These are phyloP conservation scores for Trichophyton benhamiae DNA, from an alignment of 2,329 filamentous ascomycete genomes.

Conservation along the genomic window DNA sequence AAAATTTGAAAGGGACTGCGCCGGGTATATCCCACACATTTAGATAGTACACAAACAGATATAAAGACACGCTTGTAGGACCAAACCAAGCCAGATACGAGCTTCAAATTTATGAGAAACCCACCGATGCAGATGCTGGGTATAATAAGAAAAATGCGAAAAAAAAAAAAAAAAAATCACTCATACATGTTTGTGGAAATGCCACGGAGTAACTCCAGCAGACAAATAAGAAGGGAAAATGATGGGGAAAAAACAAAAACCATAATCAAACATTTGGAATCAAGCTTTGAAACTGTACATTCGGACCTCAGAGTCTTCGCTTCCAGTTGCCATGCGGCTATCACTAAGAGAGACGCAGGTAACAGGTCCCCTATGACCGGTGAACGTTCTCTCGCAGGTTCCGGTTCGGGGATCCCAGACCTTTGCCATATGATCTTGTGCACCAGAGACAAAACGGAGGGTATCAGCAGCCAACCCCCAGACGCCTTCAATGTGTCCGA, in stretches of 20 bases:
- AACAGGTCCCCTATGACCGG: constrained; percentile 78
- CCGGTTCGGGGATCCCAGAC: constrained; percentile 88
- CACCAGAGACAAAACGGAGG: constrained; percentile 73
- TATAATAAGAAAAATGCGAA: neutral
- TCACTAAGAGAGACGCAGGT: constrained; percentile 90
- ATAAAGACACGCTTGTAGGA: neutral
- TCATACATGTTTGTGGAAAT: neutral
- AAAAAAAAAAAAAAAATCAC: neutral
- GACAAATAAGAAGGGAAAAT: neutral
- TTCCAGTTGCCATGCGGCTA: constrained; percentile 75
- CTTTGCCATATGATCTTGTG: constrained; percentile 91
- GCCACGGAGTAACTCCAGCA: neutral
- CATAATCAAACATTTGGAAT: neutral
- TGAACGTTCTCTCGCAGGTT: constrained; percentile 83
- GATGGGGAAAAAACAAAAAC: neutral
- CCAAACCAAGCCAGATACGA: neutral
- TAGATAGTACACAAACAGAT: neutral
- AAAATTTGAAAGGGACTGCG: neutral
- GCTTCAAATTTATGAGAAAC: neutral
- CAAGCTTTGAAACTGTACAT: constrained; percentile 38
- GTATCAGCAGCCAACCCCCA: constrained; percentile 89
- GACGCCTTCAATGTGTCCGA: constrained; percentile 90
- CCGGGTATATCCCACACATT: neutral
- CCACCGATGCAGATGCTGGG: neutral
- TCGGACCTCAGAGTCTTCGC: constrained; percentile 84